Evolutionary conservation across 106 monocot genomes (phyloP).

Genomic region (Vanilla planifolia): DNA sequence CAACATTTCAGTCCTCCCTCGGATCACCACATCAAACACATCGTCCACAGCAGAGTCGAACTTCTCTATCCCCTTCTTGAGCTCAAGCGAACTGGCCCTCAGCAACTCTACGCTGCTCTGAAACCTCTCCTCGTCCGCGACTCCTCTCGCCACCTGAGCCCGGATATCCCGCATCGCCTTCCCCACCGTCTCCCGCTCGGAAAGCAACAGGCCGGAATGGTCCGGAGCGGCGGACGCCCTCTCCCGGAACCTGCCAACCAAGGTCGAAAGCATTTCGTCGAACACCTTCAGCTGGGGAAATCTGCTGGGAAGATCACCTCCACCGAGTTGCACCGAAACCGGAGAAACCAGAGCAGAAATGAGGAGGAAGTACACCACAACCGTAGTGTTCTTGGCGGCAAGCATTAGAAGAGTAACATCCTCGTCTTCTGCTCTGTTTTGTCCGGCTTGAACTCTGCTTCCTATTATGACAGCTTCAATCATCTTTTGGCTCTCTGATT

Average conservation of each 20-base stretch:
- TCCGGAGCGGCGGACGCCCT: background rate
- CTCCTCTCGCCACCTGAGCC: constrained; percentile 12
- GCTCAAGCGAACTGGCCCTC: constrained; percentile 29
- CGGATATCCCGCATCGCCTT: constrained; percentile 24
- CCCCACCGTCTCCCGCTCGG: constrained; percentile 35
- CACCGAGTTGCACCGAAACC: constrained; percentile 10
- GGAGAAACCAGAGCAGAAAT: constrained; percentile 27
- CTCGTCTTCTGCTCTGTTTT: constrained; percentile 5
- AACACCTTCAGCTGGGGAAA: constrained; percentile 23
- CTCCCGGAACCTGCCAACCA: constrained; percentile 18
- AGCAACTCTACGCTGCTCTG: constrained; percentile 25
- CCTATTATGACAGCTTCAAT: constrained; percentile 10
- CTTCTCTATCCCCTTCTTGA: constrained; percentile 43
- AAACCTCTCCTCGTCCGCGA: constrained; percentile 6
- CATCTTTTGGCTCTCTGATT: background rate
- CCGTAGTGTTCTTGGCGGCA: too few species aligned
- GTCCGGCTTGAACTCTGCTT: background rate
- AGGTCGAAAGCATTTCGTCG: constrained; percentile 11
- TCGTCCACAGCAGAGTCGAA: constrained; percentile 44
- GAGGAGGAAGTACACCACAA: constrained; percentile 30
- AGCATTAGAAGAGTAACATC: constrained; percentile 20
- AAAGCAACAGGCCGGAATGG: background rate
- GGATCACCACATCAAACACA: constrained; percentile 52
- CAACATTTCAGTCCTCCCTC: constrained; percentile 66
- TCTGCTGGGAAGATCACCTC: background rate